Evolutionary conservation across 2,329 filamentous ascomycete species (phyloP).

Genomic region (Alternaria sp.): DNA sequence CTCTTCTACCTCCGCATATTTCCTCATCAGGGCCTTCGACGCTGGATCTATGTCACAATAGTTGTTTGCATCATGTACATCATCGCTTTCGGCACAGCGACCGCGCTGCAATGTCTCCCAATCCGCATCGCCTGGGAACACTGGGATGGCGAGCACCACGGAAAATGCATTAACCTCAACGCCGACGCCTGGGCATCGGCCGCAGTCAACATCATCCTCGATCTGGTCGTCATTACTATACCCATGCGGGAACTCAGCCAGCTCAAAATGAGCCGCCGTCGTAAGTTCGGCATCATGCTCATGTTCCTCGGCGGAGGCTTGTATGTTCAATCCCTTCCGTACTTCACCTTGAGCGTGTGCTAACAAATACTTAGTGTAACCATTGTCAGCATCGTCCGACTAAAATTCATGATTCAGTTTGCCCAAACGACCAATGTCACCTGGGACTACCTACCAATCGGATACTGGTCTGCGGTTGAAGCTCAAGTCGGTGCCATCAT

Average conservation of each 20-base stretch:
- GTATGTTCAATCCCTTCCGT: slow-evolving; percentile 38
- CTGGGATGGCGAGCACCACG: slow-evolving; percentile 39
- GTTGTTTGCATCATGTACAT: slow-evolving; percentile 27
- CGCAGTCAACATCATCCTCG: slow-evolving; percentile 43
- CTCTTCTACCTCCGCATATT: slow-evolving; percentile 46
- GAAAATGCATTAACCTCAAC: slow-evolving; percentile 36
- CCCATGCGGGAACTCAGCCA: slow-evolving; percentile 43
- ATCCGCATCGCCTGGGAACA: slow-evolving; percentile 32
- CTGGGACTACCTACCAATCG: slow-evolving; percentile 44
- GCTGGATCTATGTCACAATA: slow-evolving; percentile 28
- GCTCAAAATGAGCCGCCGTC: slow-evolving; percentile 38
- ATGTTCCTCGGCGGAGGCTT: slow-evolving; percentile 52
- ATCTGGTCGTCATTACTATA: slow-evolving; percentile 40
- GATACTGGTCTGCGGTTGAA: slow-evolving; percentile 42
- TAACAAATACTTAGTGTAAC: slow-evolving; percentile 48
- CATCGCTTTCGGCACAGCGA: slow-evolving; percentile 27
- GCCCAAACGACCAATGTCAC: slow-evolving; percentile 52
- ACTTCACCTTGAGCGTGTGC: background rate
- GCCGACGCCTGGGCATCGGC: slow-evolving; percentile 40
- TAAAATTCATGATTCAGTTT: slow-evolving; percentile 55
- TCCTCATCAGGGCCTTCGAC: slow-evolving; percentile 27
- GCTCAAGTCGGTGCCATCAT: slow-evolving; percentile 37
- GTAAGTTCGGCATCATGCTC: slow-evolving; percentile 46
- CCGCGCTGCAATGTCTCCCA: slow-evolving; percentile 32
- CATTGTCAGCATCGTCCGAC: slow-evolving; percentile 55